Conservation (phyloP, 495 filamentous ascomycete genomes). For the Penicillium riverlandense region DNA sequence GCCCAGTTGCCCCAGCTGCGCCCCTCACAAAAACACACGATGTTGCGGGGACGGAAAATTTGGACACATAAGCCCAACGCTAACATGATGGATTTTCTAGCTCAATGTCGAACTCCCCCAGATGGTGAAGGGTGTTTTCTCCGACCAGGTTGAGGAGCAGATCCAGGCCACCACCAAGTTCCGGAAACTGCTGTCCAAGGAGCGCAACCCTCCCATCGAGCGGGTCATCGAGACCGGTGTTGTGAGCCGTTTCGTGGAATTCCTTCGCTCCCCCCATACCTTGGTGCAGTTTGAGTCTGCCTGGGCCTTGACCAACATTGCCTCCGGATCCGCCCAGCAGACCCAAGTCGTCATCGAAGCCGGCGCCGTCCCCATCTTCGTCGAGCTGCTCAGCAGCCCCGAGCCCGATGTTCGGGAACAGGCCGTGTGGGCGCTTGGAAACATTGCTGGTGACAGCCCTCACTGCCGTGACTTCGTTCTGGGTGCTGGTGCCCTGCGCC, state of each 20-base stretch:
- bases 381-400: slow-evolving; percentile 87
- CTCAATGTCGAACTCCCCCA: slow-evolving; percentile 94
- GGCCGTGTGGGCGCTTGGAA: slow-evolving; percentile 97
- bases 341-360: slow-evolving; percentile 99
- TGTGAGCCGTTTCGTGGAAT: slow-evolving; percentile 94
- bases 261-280: slow-evolving; percentile 96
- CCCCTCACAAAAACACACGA: slow-evolving; percentile 18
- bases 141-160: slow-evolving; percentile 94
- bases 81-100: slow-evolving; percentile 48
- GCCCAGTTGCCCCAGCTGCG: slow-evolving; percentile 27
- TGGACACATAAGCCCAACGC: slow-evolving; percentile 1
- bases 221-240: slow-evolving; percentile 99
- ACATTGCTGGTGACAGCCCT: slow-evolving; percentile 98
- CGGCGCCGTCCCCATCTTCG: slow-evolving; percentile 96
- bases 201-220: slow-evolving; percentile 98
- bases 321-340: slow-evolving; percentile 92
- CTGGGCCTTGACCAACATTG: slow-evolving; percentile 99
- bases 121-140: slow-evolving; percentile 98
- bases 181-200: slow-evolving; percentile 93
- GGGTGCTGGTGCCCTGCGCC: slow-evolving; percentile 79
- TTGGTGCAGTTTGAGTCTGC: slow-evolving; percentile 99
- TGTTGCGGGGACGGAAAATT: background rate
- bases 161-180: slow-evolving; percentile 99
- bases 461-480: slow-evolving; percentile 95
- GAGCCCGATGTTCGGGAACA: slow-evolving; percentile 99